Evolutionary conservation across 2,329 filamentous ascomycete genomes (phyloP), one percentile per base, ranked within the genome.

Genomic region (Fusarium tanahbumbuense): DNA sequence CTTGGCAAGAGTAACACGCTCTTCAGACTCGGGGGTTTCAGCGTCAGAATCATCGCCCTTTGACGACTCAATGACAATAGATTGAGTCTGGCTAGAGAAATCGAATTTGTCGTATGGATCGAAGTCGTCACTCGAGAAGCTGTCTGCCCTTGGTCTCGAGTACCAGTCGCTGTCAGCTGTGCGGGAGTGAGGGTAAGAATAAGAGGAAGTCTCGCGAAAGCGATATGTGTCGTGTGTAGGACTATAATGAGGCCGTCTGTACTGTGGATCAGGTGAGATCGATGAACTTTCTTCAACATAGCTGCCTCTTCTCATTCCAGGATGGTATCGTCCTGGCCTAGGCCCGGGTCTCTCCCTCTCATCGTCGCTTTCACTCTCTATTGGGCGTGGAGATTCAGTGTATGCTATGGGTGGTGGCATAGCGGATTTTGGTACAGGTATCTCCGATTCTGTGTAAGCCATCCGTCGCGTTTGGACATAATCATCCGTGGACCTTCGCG

Each of bases 91-190:
- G 22, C 73, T 64, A 22, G 66, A 60, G 30, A 78, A 76, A 18
- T 64, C 65, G 18, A 79, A 77, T 40, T 75, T 76, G 23, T 78
- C 77, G 37, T 77, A 72, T 12, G 73, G 67, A 23, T 78, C 76
- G 54, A 71, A 68, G 16, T 78, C 76, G 25, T 77, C 74, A n/a
- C 61, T 67, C 6, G 70, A 71, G 45, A 67, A 47, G 27, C 72
- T 71, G 8, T 45, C 50, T 16, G 42, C 67, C 20, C 58, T 64
- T 20, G 45, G 49, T 20, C 48, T 56, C 22, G 22, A 27, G 11
- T 49, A 49, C 47, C 59, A 56, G 11, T 56, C 64, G 15, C 50
- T 48, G 15, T 72, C 54, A 45, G 22, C 30, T 10, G 27, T 40
- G 12, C 54, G 54, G n/a, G 54, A 44, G 18, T 59, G 34, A n/a